Evolutionary conservation across 1,284 basidiomycete species (phyloP).

Genomic region (Paramarasmius palmivorus): DNA sequence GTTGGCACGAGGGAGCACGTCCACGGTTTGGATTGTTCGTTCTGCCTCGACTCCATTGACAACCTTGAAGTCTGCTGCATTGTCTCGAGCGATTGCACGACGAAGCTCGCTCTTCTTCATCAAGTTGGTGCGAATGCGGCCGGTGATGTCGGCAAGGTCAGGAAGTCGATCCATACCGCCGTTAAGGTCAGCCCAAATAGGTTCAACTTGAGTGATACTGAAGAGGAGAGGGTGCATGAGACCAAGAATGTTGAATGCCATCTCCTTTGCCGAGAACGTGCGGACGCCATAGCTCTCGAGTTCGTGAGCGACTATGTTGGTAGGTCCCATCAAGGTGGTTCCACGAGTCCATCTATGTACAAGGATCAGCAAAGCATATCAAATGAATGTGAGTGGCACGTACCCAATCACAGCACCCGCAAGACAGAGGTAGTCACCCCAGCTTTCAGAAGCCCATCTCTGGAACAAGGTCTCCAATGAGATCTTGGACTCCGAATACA

Average conservation of each 20-base stretch:
- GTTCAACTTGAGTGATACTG: slow-evolving; percentile 99
- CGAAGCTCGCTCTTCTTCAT: slow-evolving; percentile 88
- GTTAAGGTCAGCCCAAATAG: slow-evolving; percentile 97
- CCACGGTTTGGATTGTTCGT: slow-evolving; percentile 88
- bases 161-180: slow-evolving; percentile 97
- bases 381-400: slow-evolving; percentile 26
- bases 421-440: slow-evolving; percentile 98
- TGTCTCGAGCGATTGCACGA: slow-evolving; percentile 91
- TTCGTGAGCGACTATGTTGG: slow-evolving; percentile 93
- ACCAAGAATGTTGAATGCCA: slow-evolving; percentile 99
- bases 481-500: slow-evolving; percentile 99
- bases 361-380: slow-evolving; percentile 5
- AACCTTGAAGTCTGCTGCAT: slow-evolving; percentile 92
- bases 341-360: slow-evolving; percentile 87
- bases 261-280: slow-evolving; percentile 99
- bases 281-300: slow-evolving; percentile 93
- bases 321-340: slow-evolving; percentile 96
- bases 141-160: slow-evolving; percentile 90
- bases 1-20: slow-evolving; percentile 94
- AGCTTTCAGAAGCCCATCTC: slow-evolving; percentile 97
- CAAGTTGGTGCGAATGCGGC: slow-evolving; percentile 79
- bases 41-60: slow-evolving; percentile 92
- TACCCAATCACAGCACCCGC: slow-evolving; percentile 98
- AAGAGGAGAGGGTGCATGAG: slow-evolving; percentile 99
- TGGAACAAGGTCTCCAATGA: slow-evolving; percentile 98